Evolutionary conservation across 1,284 basidiomycete genomes (phyloP), one percentile per base, ranked within the genome.

Genomic region (Exobasidium cylindrosporum): DNA sequence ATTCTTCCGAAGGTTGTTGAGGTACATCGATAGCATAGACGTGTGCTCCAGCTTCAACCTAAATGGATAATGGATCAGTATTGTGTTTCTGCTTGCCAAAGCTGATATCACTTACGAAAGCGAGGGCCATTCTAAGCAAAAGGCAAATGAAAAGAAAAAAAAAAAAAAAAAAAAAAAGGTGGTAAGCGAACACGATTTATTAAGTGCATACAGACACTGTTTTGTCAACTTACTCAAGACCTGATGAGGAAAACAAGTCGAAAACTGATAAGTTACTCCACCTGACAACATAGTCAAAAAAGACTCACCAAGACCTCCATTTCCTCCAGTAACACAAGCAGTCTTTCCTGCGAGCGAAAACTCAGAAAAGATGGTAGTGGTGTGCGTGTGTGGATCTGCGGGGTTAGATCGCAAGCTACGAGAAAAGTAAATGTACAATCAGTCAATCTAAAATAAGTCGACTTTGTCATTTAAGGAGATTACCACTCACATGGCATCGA

Each of bases 1-100:
- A 92, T 73, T 89, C 88, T 1, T 84, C 83, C 3, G 86, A 86
- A 0, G 91, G 88, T 55, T 82, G 80, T 54, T 82, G 72, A 3
- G 88, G 85, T 4, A 91, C 81, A 79, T 93, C 91, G 35, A 91
- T 80, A 72, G 88, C 90, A 77, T 90, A 89, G 0, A 92, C 86
- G 1, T 87, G 83, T 2, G 89, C 89, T 54, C 89, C 90, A 2
- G 87, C 86, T 81, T 93, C 90, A 45, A 86, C 84, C 43, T 90
- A 82, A n/a, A 3, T 87, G 86, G 61, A 2, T 4, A 28, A 11
- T 4, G 11, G n/a, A 40, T 4, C 21, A 24, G 35, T 14, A 31
- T 7, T 7, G n/a, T 10, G 35, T 40, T 17, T 40, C 17, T 40
- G 17, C 35, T 10, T 7, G 35, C 10, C 35, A 40, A 40, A 40